Evolutionary conservation across 768 basidiomycete species (phyloP).

Genomic region (Mrakia gelida): DNA sequence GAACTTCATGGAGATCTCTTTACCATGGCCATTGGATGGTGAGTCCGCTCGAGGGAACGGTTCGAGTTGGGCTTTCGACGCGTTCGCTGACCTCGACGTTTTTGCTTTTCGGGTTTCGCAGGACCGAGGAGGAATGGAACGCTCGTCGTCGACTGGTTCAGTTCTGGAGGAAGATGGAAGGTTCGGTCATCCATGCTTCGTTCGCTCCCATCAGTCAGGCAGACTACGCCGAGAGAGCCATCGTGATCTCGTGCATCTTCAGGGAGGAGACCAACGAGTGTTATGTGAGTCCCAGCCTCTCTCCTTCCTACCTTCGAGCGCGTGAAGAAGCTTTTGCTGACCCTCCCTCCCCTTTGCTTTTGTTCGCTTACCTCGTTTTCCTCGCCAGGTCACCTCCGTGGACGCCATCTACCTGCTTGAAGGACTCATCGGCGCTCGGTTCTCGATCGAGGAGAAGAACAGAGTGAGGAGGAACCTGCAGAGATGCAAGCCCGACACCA

Average conservation of each 20-base stretch:
- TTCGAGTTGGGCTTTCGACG: background rate
- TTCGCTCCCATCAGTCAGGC: slow-evolving; percentile 70
- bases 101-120: slow-evolving; percentile 20
- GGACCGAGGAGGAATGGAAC: slow-evolving; percentile 59
- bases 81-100: too few relatives aligned
- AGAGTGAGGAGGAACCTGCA: slow-evolving; percentile 91
- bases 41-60: background rate
- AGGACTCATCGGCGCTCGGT: slow-evolving; percentile 65
- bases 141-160: slow-evolving; percentile 78
- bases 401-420: slow-evolving; percentile 93
- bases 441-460: slow-evolving; percentile 95
- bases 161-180: slow-evolving; percentile 73
- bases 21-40: slow-evolving; percentile 26
- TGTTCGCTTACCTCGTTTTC: too few relatives aligned
- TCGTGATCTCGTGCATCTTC: slow-evolving; percentile 92
- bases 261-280: slow-evolving; percentile 67
- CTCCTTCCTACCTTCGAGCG: background rate
- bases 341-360: background rate
- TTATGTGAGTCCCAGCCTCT: slow-evolving; percentile 46
- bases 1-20: slow-evolving; percentile 23
- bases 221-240: slow-evolving; percentile 67
- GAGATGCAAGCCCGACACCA: slow-evolving; percentile 81
- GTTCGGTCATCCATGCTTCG: slow-evolving; percentile 67
- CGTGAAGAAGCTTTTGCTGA: too few relatives aligned
- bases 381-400: slow-evolving; percentile 75